Conservation (phyloP, 2,329 filamentous ascomycete genomes). For the Aspergillus versicolor region DNA sequence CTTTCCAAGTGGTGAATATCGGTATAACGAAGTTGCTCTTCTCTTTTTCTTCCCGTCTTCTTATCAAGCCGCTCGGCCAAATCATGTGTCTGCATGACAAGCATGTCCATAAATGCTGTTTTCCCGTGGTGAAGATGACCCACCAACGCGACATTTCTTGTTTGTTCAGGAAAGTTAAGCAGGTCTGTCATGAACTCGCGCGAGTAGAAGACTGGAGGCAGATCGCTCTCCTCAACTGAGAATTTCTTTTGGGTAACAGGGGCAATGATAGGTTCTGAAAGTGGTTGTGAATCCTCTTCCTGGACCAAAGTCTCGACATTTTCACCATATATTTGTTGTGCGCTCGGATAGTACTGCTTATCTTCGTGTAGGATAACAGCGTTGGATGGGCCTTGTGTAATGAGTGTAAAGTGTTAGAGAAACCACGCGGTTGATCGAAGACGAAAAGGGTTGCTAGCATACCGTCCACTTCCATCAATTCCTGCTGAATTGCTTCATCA, state of each 20-base stretch:
- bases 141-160: constrained; percentile 85
- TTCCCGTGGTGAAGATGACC: constrained; percentile 97
- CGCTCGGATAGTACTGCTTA: constrained; percentile 99
- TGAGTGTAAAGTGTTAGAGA: constrained; percentile 6
- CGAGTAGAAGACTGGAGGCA: constrained; percentile 84
- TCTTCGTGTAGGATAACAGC: constrained; percentile 98
- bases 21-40: constrained; percentile 92
- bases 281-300: constrained; percentile 92
- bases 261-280: constrained; percentile 89
- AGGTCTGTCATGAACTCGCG: constrained; percentile 91
- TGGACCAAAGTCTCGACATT: constrained; percentile 95
- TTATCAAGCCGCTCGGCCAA: constrained; percentile 76
- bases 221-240: constrained; percentile 84
- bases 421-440: neutral
- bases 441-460: constrained; percentile 23
- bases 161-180: constrained; percentile 94
- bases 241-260: constrained; percentile 96
- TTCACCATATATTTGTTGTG: constrained; percentile 88
- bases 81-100: constrained; percentile 93
- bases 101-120: constrained; percentile 97
- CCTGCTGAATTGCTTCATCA: constrained; percentile 67
- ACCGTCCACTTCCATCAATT: constrained; percentile 93
- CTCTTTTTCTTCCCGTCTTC: constrained; percentile 74
- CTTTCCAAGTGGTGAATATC: constrained; percentile 87
- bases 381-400: constrained; percentile 84